Conservation (phyloP, 1,139 yeast species). For the Lodderomyces jiufengensis region DNA sequence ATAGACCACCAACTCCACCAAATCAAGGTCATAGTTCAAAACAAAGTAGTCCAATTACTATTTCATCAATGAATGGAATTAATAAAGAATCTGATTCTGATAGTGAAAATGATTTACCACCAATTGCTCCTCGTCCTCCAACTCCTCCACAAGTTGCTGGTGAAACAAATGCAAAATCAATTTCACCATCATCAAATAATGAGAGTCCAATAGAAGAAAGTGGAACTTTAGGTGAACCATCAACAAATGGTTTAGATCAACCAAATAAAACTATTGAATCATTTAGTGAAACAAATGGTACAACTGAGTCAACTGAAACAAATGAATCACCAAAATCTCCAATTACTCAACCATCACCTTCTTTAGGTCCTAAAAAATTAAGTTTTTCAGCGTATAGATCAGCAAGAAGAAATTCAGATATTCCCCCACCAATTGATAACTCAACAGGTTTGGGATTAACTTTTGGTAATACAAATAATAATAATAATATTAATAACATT, state of each 20-base stretch:
- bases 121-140: constrained; percentile 1
- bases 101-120: background rate
- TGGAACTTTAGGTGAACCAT: no score
- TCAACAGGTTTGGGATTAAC: background rate
- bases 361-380: background rate
- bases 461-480: background rate
- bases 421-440: background rate
- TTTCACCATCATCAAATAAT: background rate
- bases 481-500: background rate
- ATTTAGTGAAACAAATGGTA: no score
- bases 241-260: background rate
- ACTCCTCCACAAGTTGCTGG: constrained; percentile 5
- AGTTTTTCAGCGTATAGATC: no score
- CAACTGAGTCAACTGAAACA: no score
- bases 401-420: no score
- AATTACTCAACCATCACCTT: constrained; percentile 3
- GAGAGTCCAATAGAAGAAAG: no score
- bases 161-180: constrained; percentile 3
- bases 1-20: constrained; percentile 3
- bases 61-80: no score
- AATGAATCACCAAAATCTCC: background rate
- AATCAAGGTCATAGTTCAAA: background rate
- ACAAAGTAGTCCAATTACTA: background rate
- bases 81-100: background rate
- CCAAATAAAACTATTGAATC: no score